Evolutionary conservation across 108 stramenopile species (phyloP).

Genomic region (Chaetoceros tenuissimus): DNA sequence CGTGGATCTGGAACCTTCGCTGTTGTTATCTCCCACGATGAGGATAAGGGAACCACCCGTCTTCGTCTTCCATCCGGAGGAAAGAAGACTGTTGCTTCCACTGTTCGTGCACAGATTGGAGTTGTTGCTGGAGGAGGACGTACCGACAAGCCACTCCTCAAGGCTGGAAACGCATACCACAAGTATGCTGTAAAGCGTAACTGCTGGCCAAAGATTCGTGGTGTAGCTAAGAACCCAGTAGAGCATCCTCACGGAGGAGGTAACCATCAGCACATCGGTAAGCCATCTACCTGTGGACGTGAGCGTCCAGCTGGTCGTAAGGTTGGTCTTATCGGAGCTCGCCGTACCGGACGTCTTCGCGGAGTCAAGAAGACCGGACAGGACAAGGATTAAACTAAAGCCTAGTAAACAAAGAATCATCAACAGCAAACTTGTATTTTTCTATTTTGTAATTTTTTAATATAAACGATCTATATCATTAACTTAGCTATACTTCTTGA

Average conservation of each 20-base stretch:
- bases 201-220: constrained; percentile 99
- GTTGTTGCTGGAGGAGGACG: constrained; percentile 99
- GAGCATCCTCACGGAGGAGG: constrained; percentile 99
- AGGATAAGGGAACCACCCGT: constrained; percentile 98
- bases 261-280: constrained; percentile 99
- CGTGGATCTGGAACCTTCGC: constrained; percentile 96
- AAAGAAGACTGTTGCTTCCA: constrained; percentile 94
- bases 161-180: constrained; percentile 99
- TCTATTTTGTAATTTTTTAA: too few relatives aligned
- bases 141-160: constrained; percentile 99
- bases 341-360: constrained; percentile 98
- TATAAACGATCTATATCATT: too few relatives aligned
- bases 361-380: constrained; percentile 93
- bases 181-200: constrained; percentile 99
- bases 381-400: constrained; percentile 89
- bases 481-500: too few relatives aligned
- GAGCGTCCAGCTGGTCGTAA: constrained; percentile 95
- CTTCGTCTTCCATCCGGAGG: constrained; percentile 96
- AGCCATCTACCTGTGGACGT: constrained; percentile 85
- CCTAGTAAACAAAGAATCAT: too few relatives aligned
- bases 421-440: too few relatives aligned
- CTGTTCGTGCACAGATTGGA: constrained; percentile 96
- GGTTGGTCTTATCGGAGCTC: constrained; percentile 98
- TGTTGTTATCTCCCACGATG: constrained; percentile 97
- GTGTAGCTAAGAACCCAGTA: constrained; percentile 99